Evolutionary conservation across 345 rosid genomes (phyloP), one percentile per base, ranked within the genome.

Genomic region (Eucalyptus melliodora): DNA sequence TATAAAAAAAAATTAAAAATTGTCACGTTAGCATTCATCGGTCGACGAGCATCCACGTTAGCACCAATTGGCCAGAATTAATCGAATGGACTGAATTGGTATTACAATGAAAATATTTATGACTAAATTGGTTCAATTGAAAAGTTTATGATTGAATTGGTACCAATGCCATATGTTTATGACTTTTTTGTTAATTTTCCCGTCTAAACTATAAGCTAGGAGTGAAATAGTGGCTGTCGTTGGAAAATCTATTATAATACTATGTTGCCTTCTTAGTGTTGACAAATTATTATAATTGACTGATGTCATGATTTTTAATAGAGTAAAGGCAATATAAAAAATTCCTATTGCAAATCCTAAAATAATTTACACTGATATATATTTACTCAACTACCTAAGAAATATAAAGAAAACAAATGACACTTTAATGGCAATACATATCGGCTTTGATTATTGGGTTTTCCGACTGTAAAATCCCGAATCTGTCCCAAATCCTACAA

Each of bases 61-160:
- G 11, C 26, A 53, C 1, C 11, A 53, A 53, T 53, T 0, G 2
- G 11, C 0, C 0, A 19, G 0, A 53, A 53, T 19, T 53, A 0
- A 0, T 53, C 0, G 11, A 0, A 3, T 53, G 26, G 0, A 21
- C 0, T 19, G 0, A 21, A 53, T 53, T 21, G 5, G 2, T 53
- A 19, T 0, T 4, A 9, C 1, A 7, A 3, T 53, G 59, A 53
- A 53, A 53, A 53, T 53, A 53, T 53, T 53, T 53, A 53, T 0
- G 2, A 53, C 1, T 19, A 53, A 53, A 53, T 53, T 53, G 1
- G 26, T 53, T 0, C 0, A 19, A 53, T 19, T 8, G 2, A 53
- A 53, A 8, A 0, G 11, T 53, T 53, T 19, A 53, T 19, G 1
- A 53, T 53, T 53, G 1, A 53, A 8, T 19, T 53, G 0, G 0